Evolutionary conservation across 352 stramenopile species (phyloP).

Genomic region (Pythium brassicae): DNA sequence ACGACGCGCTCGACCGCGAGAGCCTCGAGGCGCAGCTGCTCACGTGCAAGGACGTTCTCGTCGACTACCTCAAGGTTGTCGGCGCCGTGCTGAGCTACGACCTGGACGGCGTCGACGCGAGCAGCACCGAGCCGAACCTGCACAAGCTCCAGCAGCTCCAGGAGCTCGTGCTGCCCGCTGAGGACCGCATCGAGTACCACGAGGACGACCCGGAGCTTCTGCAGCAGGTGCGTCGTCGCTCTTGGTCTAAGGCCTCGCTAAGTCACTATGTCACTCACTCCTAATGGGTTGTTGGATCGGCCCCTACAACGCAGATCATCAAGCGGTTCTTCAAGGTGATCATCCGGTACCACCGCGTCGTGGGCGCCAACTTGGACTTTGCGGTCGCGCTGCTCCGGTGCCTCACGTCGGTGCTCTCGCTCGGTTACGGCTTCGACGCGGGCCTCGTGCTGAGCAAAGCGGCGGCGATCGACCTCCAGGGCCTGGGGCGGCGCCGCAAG

Average conservation of each 20-base stretch:
- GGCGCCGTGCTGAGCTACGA: conserved; percentile 6
- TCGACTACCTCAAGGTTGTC: conserved; percentile 17
- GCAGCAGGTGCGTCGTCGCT: conserved; percentile 9
- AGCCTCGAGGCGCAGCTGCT: conserved; percentile 4
- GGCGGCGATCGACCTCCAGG: conserved; percentile 15
- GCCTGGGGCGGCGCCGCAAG: conserved; percentile 4
- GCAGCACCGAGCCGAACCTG: background rate
- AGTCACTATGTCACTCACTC: background rate
- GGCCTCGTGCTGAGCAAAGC: conserved; percentile 12
- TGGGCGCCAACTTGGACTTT: conserved; percentile 17
- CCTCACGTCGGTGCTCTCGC: conserved; percentile 18
- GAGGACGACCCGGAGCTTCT: conserved; percentile 4
- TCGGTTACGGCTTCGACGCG: conserved; percentile 20
- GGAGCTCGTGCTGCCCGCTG: conserved; percentile 12
- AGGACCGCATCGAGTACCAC: conserved; percentile 6
- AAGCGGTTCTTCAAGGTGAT: conserved; percentile 23
- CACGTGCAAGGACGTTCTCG: conserved; percentile 14
- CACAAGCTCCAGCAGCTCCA: conserved; percentile 15
- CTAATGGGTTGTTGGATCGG: too few species aligned
- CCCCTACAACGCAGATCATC: conserved; percentile 14
- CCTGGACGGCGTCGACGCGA: conserved; percentile 2
- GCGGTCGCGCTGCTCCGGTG: conserved; percentile 22
- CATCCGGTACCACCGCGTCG: conserved; percentile 18
- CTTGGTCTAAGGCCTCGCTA: background rate
- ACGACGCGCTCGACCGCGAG: background rate